Conservation (phyloP, 1,139 yeast genomes). For the Kurtzmaniella quercitrusa region DNA sequence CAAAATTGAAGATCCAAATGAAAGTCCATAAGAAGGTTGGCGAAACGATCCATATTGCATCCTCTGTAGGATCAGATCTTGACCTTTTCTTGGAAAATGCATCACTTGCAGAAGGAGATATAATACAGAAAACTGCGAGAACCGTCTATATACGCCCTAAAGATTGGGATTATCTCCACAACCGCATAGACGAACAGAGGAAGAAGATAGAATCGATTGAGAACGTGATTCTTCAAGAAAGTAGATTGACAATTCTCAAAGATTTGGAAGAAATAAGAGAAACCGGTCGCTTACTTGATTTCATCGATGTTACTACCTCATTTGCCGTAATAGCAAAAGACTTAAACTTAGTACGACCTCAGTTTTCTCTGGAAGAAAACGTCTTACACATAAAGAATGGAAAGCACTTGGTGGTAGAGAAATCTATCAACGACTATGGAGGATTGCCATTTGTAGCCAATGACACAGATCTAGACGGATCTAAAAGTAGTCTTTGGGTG, state of each 20-base stretch:
- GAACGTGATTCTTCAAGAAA: constrained; percentile 33
- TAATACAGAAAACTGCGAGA: constrained; percentile 26
- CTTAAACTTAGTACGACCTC: constrained; percentile 61
- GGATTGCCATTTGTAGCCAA: constrained; percentile 57
- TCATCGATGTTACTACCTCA: constrained; percentile 68
- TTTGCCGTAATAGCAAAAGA: constrained; percentile 71
- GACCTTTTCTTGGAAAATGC: constrained; percentile 14
- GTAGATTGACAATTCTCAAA: constrained; percentile 36
- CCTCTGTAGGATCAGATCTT: constrained; percentile 30
- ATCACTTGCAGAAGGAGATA: constrained; percentile 10
- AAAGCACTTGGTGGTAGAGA: constrained; percentile 86
- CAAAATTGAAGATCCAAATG: constrained; percentile 23
- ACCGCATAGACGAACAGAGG: constrained; percentile 19
- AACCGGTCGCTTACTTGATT: constrained; percentile 50
- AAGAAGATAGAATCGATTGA: constrained; percentile 39
- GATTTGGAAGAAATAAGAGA: constrained; percentile 39
- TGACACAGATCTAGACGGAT: constrained; percentile 35
- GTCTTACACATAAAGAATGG: constrained; percentile 52
- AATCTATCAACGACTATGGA: constrained; percentile 51
- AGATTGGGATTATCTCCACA: constrained; percentile 31
- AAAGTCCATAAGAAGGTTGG: constrained; percentile 12
- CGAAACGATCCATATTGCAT: constrained; percentile 23
- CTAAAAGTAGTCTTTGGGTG: constrained; percentile 50
- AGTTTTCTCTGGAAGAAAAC: constrained; percentile 42
- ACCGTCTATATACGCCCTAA: constrained; percentile 27